Percentiles rank a stretch among this genome's conserved stretches.
Conservation (phyloP, 176 grass and related monocot species). For the Guadua angustifolia region DNA sequence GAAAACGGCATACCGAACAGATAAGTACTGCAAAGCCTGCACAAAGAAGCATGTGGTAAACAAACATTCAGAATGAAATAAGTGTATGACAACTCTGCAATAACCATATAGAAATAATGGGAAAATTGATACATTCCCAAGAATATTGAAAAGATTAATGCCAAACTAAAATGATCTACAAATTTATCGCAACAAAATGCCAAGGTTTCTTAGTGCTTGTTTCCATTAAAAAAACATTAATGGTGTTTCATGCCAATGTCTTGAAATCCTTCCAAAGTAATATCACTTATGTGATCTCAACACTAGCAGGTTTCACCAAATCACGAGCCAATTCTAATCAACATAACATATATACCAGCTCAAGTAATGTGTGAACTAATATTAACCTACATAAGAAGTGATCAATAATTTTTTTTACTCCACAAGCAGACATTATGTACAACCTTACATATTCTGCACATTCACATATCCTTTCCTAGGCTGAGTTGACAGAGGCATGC, state of each 20-base stretch:
- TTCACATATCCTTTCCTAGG: constrained; percentile 1
- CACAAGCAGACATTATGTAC: constrained; percentile 5
- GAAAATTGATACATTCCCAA: background rate
- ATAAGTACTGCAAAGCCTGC: constrained; percentile 81
- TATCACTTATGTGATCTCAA: background rate
- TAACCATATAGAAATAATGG: background rate
- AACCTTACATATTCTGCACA: constrained; percentile 2
- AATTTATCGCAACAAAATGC: constrained; percentile 3
- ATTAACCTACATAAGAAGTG: background rate
- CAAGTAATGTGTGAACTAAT: background rate
- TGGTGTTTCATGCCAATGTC: background rate
- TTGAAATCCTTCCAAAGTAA: constrained; percentile 8
- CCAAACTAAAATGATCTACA: constrained; percentile 10
- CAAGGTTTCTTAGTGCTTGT: background rate
- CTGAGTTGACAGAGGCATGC: background rate
- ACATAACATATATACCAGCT: background rate
- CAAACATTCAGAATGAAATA: constrained; percentile 34
- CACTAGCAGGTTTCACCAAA: constrained; percentile 25
- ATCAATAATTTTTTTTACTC: background rate
- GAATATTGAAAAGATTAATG: constrained; percentile 5
- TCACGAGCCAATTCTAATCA: background rate
- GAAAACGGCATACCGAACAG: constrained; percentile 67
- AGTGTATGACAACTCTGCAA: background rate
- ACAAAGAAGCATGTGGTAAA: constrained; percentile 43
- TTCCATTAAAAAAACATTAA: background rate